These are phyloP conservation scores for Misopates orontium DNA, from an alignment of 257 asterid genomes.

Conservation along the genomic window DNA sequence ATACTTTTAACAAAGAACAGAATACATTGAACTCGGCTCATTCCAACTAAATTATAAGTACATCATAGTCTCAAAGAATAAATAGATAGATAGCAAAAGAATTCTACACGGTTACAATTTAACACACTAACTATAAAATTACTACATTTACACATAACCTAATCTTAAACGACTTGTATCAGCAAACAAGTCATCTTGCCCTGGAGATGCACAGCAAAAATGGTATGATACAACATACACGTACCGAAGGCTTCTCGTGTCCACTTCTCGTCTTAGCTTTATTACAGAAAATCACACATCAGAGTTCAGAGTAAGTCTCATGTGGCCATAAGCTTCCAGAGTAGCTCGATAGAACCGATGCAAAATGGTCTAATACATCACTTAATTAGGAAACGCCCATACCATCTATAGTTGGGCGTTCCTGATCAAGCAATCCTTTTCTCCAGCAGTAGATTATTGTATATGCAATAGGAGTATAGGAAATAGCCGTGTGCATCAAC, in stretches of 20 bases:
- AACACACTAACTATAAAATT: constrained; percentile 19
- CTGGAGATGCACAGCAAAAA: constrained; percentile 4
- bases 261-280: constrained; percentile 11
- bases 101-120: constrained; percentile 43
- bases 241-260: neutral
- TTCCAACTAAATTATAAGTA: constrained; percentile 18
- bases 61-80: constrained; percentile 15
- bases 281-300: constrained; percentile 3
- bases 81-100: constrained; percentile 25
- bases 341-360: no score
- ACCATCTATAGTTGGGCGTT: no score
- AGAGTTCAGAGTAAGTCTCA: neutral
- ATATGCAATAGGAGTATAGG: no score
- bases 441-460: no score
- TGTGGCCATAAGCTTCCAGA: no score
- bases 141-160: constrained; percentile 36
- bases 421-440: no score
- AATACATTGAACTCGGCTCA: constrained; percentile 12
- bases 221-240: constrained; percentile 6
- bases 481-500: no score
- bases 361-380: no score
- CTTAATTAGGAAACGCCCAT: no score
- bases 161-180: constrained; percentile 19
- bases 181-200: constrained; percentile 15
- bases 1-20: constrained; percentile 22